Conservation (phyloP, 2,329 filamentous ascomycete genomes). For the Xylariaceae sp. region DNA sequence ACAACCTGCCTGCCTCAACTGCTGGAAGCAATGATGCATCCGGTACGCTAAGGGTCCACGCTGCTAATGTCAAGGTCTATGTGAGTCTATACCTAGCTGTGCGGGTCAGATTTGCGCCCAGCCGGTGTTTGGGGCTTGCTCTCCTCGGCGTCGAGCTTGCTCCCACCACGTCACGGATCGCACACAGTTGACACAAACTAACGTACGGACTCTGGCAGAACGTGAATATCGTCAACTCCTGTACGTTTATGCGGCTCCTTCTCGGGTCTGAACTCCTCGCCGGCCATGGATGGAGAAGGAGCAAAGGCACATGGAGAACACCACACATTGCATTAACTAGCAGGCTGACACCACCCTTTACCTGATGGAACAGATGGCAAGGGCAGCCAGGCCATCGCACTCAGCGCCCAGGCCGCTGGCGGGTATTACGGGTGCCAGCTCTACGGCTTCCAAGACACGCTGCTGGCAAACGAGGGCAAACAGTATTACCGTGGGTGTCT, state of each 20-base stretch:
- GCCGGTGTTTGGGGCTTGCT: background rate
- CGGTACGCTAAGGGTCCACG: slow-evolving; percentile 39
- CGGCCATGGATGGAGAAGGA: too few species aligned
- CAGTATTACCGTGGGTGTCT: slow-evolving; percentile 42
- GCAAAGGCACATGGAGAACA: too few species aligned
- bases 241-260: slow-evolving; percentile 8
- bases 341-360: slow-evolving; percentile 2
- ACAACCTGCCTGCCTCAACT: slow-evolving; percentile 40
- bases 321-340: too few species aligned
- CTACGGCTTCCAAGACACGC: slow-evolving; percentile 45
- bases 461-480: slow-evolving; percentile 40
- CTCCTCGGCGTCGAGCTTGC: too few species aligned
- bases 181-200: too few species aligned
- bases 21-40: slow-evolving; percentile 48
- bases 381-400: slow-evolving; percentile 42
- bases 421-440: slow-evolving; percentile 44
- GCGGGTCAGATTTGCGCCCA: background rate
- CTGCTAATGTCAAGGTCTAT: slow-evolving; percentile 52
- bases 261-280: too few species aligned
- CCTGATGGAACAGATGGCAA: slow-evolving; percentile 31
- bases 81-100: too few species aligned
- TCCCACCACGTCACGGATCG: too few species aligned
- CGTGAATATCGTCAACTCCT: slow-evolving; percentile 46
- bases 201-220: slow-evolving; percentile 33
- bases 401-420: slow-evolving; percentile 39